phyloP scores from a whole-genome alignment of 2,329 filamentous ascomycete genomes.

The Xenoacremonium recifei region DNA sequence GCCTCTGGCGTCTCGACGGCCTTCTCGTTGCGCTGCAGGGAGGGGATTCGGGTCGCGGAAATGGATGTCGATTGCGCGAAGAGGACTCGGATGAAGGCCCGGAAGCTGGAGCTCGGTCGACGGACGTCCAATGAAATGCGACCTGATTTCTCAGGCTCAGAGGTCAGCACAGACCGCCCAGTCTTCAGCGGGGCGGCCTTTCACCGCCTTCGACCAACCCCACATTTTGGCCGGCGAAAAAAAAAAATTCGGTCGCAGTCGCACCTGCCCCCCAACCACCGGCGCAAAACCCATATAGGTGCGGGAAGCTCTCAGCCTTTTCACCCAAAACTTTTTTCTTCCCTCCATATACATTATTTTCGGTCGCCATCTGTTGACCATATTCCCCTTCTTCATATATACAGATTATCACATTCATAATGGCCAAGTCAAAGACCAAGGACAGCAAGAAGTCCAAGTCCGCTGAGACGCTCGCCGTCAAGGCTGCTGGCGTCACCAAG shows the following conservation, averaged over 20 bases:
- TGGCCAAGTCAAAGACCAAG: conserved; percentile 67
- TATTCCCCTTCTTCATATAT: conserved; percentile 6
- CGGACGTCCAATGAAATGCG: conserved; percentile 21
- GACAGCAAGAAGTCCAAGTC: conserved; percentile 53
- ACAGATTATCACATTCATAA: conserved; percentile 38
- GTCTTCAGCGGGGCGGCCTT: conserved; percentile 7
- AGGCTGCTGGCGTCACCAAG: conserved; percentile 68
- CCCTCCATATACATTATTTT: conserved; percentile 14
- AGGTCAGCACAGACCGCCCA: conserved; percentile 24
- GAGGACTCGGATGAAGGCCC: conserved; percentile 16
- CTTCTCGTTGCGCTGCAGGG: too few relatives aligned
- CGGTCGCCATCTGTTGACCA: conserved; percentile 10
- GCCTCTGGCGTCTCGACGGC: conserved; percentile 11
- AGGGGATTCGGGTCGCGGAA: neutral
- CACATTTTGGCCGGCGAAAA: conserved; percentile 34
- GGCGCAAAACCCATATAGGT: conserved; percentile 19
- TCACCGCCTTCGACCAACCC: conserved; percentile 35
- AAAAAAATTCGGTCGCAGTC: conserved; percentile 23
- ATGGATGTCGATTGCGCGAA: neutral
- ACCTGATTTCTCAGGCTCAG: conserved; percentile 32
- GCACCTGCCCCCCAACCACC: conserved; percentile 22
- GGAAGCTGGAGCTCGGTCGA: conserved; percentile 27
- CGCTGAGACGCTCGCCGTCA: conserved; percentile 54
- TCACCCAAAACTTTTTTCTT: conserved; percentile 18
- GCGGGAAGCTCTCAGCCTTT: conserved; percentile 7